phyloP scores from a whole-genome alignment of 768 basidiomycete species.

The Boletus sp. region DNA sequence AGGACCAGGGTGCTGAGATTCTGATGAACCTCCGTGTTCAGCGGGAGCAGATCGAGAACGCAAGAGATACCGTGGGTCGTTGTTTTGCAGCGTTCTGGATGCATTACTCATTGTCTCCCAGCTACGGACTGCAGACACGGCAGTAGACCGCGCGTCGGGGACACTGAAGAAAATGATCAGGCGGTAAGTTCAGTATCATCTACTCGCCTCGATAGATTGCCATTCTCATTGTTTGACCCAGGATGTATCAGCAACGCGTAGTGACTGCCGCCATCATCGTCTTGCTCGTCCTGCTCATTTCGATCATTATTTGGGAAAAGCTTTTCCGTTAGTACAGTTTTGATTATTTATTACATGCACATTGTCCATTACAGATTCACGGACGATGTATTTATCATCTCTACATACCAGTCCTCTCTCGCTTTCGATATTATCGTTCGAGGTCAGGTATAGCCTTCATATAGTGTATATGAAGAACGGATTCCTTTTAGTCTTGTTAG shows the following conservation, averaged over 20 bases:
- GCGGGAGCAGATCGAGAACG: constrained; percentile 92
- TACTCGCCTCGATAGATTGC: constrained; percentile 5
- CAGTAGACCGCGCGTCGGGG: constrained; percentile 87
- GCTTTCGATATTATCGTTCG: neutral
- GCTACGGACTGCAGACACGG: constrained; percentile 83
- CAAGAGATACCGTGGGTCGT: constrained; percentile 75
- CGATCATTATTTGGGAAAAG: constrained; percentile 80
- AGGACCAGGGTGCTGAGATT: constrained; percentile 93
- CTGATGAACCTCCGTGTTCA: constrained; percentile 80
- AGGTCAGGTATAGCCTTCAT: constrained; percentile 7
- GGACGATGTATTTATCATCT: constrained; percentile 29
- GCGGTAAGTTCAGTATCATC: constrained; percentile 55
- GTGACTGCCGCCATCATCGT: constrained; percentile 84
- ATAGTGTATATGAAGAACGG: constrained; percentile 36
- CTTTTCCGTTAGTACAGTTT: constrained; percentile 41
- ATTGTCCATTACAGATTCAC: constrained; percentile 11
- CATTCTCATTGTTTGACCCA: constrained; percentile 36
- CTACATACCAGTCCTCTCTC: constrained; percentile 16
- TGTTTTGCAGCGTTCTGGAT: neutral
- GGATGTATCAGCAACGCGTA: constrained; percentile 96
- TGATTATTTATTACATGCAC: constrained; percentile 16
- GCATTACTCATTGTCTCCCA: constrained; percentile 28
- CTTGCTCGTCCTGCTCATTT: constrained; percentile 82
- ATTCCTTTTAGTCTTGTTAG: constrained; percentile 24
- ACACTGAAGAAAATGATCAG: constrained; percentile 95